Conservation (phyloP, 2,329 filamentous ascomycete genomes). For the Pseudocercospora vitis region DNA sequence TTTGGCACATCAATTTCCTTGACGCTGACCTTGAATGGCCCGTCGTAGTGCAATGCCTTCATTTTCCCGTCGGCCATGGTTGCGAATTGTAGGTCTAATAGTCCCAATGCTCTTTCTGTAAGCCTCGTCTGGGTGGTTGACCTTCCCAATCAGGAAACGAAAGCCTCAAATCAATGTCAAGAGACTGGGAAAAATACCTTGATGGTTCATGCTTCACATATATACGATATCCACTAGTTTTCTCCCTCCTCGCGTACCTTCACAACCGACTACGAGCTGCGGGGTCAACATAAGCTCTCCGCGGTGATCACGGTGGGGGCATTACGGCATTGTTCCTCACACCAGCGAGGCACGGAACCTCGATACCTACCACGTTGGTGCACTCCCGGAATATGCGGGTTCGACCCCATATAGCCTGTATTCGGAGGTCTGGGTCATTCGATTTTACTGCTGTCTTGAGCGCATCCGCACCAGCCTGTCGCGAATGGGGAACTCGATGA, state of each 20-base stretch:
- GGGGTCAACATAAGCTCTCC: neutral
- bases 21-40: constrained; percentile 60
- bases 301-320: neutral
- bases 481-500: neutral
- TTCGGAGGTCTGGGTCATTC: neutral
- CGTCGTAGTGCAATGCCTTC: constrained; percentile 65
- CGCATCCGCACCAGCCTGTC: neutral
- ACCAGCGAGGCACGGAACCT: too few species aligned
- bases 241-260: too few species aligned
- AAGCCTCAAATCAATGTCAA: too few species aligned
- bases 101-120: neutral
- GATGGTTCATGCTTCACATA: too few species aligned
- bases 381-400: too few species aligned
- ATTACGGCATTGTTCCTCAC: neutral
- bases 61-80: constrained; percentile 41
- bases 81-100: neutral
- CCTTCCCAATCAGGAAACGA: neutral
- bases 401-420: neutral
- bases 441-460: neutral
- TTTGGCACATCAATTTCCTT: constrained; percentile 59
- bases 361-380: too few species aligned
- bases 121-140: neutral
- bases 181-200: too few species aligned
- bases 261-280: neutral
- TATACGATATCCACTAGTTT: too few species aligned